These are phyloP conservation scores for Lenwebbia sp. DNA, from an alignment of 345 rosid genomes.

Conservation along the genomic window DNA sequence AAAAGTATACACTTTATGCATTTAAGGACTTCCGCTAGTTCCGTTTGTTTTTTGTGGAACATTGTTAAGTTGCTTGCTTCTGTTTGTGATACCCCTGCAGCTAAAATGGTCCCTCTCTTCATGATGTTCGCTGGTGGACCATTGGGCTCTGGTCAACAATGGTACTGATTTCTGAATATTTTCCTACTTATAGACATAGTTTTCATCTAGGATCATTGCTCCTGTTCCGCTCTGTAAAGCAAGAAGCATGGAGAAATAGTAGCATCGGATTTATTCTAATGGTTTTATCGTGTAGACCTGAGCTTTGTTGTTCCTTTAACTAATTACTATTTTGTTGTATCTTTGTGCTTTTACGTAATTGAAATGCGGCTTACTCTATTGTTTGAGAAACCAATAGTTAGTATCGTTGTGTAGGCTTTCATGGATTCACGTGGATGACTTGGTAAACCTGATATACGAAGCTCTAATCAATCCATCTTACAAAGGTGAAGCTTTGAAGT, in stretches of 20 bases:
- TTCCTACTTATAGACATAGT: background rate
- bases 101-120: constrained; percentile 91
- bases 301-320: background rate
- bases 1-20: background rate
- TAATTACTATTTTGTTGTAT: background rate
- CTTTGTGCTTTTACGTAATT: background rate
- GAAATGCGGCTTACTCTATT: background rate
- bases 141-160: constrained; percentile 81
- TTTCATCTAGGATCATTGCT: background rate
- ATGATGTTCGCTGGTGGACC: constrained; percentile 98
- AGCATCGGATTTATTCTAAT: background rate
- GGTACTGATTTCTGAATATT: constrained; percentile 25
- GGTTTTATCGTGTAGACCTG: background rate
- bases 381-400: background rate
- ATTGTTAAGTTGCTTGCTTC: background rate
- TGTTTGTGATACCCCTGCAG: constrained; percentile 27
- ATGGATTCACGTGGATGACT: constrained; percentile 94
- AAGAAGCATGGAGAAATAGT: background rate
- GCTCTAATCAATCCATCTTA: constrained; percentile 77
- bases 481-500: constrained; percentile 28
- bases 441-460: constrained; percentile 75
- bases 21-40: background rate
- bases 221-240: background rate
- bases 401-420: constrained; percentile 55
- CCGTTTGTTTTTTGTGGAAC: background rate